Conservation (phyloP, 2,329 filamentous ascomycete species). For the Hypoxylon sp. region DNA sequence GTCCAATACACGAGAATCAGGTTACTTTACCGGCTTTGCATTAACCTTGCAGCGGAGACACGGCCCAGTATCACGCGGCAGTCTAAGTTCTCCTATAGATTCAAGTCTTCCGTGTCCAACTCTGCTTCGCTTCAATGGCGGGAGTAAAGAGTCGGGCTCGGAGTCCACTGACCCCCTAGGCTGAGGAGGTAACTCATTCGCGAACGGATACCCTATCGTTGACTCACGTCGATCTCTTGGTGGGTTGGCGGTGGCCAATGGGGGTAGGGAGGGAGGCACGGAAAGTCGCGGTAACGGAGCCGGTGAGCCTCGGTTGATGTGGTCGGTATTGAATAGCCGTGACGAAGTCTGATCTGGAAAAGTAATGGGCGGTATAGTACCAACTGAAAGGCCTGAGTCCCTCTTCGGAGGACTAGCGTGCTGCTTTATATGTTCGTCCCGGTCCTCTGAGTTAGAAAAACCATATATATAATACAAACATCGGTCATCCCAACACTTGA, state of each 20-base stretch:
- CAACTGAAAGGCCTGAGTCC: conserved; percentile 61
- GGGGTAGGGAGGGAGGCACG: conserved; percentile 54
- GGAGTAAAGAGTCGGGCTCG: conserved; percentile 65
- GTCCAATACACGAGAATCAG: neutral
- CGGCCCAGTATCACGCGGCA: conserved; percentile 61
- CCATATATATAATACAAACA: conserved; percentile 72
- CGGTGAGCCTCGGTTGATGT: conserved; percentile 55
- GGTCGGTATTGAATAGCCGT: conserved; percentile 52
- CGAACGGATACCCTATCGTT: conserved; percentile 57
- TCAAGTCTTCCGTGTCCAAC: conserved; percentile 66
- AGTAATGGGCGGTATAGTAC: conserved; percentile 54
- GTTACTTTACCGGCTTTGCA: conserved; percentile 60
- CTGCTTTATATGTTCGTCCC: conserved; percentile 64
- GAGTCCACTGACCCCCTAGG: conserved; percentile 60
- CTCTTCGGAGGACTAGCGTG: conserved; percentile 60
- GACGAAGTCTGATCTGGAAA: conserved; percentile 54
- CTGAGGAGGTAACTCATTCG: conserved; percentile 56
- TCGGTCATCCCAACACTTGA: conserved; percentile 68
- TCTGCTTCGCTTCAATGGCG: conserved; percentile 67
- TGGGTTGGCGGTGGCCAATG: conserved; percentile 53
- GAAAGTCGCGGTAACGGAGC: conserved; percentile 58
- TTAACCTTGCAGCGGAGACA: conserved; percentile 66
- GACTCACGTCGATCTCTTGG: conserved; percentile 59
- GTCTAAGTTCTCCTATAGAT: conserved; percentile 68
- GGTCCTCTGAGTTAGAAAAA: conserved; percentile 64